These are phyloP conservation scores for Erigeron canadensis DNA, from an alignment of 129 eudicot species.

Conservation along the genomic window DNA sequence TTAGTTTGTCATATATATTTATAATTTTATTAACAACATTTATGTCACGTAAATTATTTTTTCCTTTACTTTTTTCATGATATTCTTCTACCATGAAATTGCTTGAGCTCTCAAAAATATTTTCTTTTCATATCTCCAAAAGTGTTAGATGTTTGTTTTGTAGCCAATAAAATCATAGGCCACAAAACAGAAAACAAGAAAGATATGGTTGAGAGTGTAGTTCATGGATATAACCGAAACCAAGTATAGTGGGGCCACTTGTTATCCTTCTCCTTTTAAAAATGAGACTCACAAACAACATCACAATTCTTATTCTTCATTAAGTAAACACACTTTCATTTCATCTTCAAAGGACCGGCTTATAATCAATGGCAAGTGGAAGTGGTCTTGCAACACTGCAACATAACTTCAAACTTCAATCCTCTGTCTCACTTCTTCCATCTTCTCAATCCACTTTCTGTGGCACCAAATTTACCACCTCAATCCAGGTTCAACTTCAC, in stretches of 20 bases:
- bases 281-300: slow-evolving; percentile 35
- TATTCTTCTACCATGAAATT: too few species aligned
- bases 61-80: too few species aligned
- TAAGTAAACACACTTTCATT: slow-evolving; percentile 5
- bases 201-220: slow-evolving; percentile 39
- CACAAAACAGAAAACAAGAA: slow-evolving; percentile 3
- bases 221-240: slow-evolving; percentile 39
- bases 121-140: too few species aligned
- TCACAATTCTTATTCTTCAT: slow-evolving; percentile 27
- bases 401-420: slow-evolving; percentile 42
- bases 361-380: slow-evolving; percentile 32
- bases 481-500: slow-evolving; percentile 61
- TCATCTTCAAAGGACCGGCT: slow-evolving; percentile 21
- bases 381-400: slow-evolving; percentile 40
- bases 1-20: too few species aligned
- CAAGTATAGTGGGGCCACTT: slow-evolving; percentile 30
- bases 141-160: slow-evolving; percentile 21
- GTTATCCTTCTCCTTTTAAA: slow-evolving; percentile 35
- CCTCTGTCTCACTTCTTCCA: slow-evolving; percentile 61
- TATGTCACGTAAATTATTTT: too few species aligned
- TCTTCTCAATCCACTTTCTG: slow-evolving; percentile 82
- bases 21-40: too few species aligned
- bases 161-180: neutral
- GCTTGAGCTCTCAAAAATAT: too few species aligned
- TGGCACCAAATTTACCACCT: slow-evolving; percentile 63